These are phyloP conservation scores for Penicillium bialowiezense DNA, from an alignment of 495 filamentous ascomycete genomes.

Conservation along the genomic window DNA sequence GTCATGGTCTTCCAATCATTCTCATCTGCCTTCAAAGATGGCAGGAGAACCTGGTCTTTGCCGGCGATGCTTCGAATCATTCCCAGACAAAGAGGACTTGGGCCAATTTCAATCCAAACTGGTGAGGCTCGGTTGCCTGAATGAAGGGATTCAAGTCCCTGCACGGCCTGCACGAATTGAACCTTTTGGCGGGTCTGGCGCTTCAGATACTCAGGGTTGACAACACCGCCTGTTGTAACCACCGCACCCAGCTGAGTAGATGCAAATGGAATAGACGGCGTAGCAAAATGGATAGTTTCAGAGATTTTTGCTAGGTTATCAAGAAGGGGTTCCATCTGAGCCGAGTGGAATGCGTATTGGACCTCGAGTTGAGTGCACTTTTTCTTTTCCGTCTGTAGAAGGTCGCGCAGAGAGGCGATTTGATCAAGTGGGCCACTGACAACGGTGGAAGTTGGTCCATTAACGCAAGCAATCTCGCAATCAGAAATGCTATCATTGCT, in stretches of 20 bases:
- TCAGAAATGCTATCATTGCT: no score
- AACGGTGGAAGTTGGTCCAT: no score
- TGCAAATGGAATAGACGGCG: not conserved
- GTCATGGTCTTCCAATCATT: slow-evolving; percentile 51
- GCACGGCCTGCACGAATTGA: no score
- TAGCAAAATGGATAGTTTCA: not conserved
- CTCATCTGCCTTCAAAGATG: slow-evolving; percentile 52
- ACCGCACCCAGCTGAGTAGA: not conserved
- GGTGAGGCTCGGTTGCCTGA: slow-evolving; percentile 21
- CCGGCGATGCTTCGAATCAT: slow-evolving; percentile 21
- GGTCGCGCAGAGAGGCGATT: no score
- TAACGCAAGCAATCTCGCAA: no score
- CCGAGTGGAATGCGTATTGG: not conserved
- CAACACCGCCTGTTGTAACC: not conserved
- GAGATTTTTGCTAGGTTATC: not conserved
- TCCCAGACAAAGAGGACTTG: slow-evolving; percentile 29
- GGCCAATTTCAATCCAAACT: slow-evolving; percentile 38
- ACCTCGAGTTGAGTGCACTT: no score
- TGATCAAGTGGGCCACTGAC: no score
- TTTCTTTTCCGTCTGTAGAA: no score
- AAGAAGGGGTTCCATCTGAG: not conserved
- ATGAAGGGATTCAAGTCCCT: slow-evolving; percentile 20
- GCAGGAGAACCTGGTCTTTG: slow-evolving; percentile 34
- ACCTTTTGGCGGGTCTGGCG: slow-evolving; percentile 14
- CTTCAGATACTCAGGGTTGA: not conserved